phyloP scores from a whole-genome alignment of 2,329 filamentous ascomycete genomes.

The Xylaria sp. region DNA sequence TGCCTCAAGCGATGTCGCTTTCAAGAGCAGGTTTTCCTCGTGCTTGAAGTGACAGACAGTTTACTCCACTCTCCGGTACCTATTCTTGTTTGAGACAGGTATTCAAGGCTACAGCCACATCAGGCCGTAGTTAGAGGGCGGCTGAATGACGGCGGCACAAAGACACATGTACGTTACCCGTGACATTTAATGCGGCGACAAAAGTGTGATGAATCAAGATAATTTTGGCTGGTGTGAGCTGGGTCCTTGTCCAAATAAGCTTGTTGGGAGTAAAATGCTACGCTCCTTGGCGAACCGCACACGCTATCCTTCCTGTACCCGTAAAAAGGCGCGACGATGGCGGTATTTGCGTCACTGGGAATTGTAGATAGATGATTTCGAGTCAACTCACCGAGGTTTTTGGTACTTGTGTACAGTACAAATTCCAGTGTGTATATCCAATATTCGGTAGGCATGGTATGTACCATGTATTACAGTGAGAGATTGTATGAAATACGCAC shows the following conservation, averaged over 20 bases:
- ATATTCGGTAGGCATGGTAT: too few relatives aligned
- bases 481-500: too few relatives aligned
- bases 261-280: background rate
- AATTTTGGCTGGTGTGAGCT: background rate
- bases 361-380: too few relatives aligned
- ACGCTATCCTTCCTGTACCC: too few relatives aligned
- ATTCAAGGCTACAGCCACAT: background rate
- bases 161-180: background rate
- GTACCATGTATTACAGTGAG: too few relatives aligned
- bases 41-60: background rate
- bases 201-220: conserved; percentile 1
- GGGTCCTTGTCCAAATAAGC: background rate
- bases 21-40: background rate
- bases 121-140: background rate
- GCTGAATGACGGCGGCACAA: background rate
- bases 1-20: background rate
- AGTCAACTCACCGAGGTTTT: too few relatives aligned
- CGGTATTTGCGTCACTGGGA: too few relatives aligned
- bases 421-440: too few relatives aligned
- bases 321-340: too few relatives aligned
- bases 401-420: too few relatives aligned
- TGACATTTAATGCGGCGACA: background rate
- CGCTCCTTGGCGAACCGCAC: too few relatives aligned
- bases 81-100: conserved; percentile 8
- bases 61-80: conserved; percentile 7